phyloP scores from a whole-genome alignment of 768 basidiomycete species.

The Rhodotorula taiwanensis region DNA sequence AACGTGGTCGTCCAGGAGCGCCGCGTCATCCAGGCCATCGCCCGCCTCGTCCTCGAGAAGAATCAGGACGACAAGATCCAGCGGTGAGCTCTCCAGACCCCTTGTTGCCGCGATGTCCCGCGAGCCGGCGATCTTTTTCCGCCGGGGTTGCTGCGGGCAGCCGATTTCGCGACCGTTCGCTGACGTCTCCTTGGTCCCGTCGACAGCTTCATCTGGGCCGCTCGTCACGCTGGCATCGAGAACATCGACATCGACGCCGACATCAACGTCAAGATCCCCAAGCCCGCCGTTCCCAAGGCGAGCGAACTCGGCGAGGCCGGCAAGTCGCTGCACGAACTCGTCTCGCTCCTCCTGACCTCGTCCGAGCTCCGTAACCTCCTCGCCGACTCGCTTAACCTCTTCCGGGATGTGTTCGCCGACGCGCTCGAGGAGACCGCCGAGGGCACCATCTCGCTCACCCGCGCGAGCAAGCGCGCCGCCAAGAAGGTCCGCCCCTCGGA shows the following conservation, averaged over 20 bases:
- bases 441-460: conserved; percentile 16
- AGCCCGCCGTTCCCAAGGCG: conserved; percentile 43
- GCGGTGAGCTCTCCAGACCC: conserved; percentile 10
- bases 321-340: conserved; percentile 44
- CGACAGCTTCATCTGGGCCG: conserved; percentile 43
- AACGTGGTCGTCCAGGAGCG: conserved; percentile 43
- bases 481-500: conserved; percentile 41
- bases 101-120: neutral
- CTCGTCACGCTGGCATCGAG: conserved; percentile 31
- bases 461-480: conserved; percentile 41
- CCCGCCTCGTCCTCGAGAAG: conserved; percentile 46
- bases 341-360: conserved; percentile 45
- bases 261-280: conserved; percentile 40
- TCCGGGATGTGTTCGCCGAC: conserved; percentile 47
- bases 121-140: no score
- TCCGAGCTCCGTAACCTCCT: conserved; percentile 44
- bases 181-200: neutral
- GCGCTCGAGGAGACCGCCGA: conserved; percentile 45
- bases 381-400: conserved; percentile 44
- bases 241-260: conserved; percentile 43
- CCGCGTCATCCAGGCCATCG: conserved; percentile 42
- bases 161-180: no score
- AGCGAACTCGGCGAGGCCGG: conserved; percentile 30
- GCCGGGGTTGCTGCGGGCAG: no score
- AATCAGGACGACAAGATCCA: conserved; percentile 39